Evolutionary conservation across 2,329 filamentous ascomycete species (phyloP).

Genomic region (Fusarium pseudograminearum): DNA sequence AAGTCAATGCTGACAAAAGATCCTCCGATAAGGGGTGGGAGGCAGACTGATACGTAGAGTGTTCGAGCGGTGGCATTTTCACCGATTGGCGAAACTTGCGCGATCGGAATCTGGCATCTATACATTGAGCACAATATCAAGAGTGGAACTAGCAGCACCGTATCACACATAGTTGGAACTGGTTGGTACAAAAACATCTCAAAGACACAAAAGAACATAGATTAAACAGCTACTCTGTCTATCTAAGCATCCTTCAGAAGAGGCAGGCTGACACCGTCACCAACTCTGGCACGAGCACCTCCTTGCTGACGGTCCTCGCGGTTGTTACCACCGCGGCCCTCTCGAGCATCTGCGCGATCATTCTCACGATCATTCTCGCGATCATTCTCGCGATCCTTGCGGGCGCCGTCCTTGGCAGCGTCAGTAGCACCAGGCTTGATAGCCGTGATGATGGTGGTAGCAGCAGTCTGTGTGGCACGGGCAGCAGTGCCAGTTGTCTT

Average conservation of each 20-base stretch:
- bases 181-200: accelerated
- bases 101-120: accelerated
- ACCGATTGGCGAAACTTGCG: background rate
- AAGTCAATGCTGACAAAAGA: background rate
- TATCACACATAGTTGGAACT: background rate
- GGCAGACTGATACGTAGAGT: background rate
- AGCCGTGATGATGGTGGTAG: background rate
- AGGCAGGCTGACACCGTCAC: background rate
- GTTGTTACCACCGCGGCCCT: background rate
- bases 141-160: background rate
- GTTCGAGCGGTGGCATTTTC: background rate
- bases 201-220: background rate
- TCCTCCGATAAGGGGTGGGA: background rate
- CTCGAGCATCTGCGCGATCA: background rate
- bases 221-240: background rate
- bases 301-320: background rate
- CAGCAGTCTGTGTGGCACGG: background rate
- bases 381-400: background rate
- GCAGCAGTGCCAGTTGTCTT: background rate
- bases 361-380: background rate
- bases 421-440: background rate
- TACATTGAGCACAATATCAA: accelerated
- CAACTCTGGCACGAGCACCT: background rate
- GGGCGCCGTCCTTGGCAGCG: background rate
- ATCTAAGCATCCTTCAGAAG: background rate